A percentile compares a stretch with the other conserved stretches of the same genome.
Evolutionary conservation across 805 yeast species (phyloP).

Genomic region (Candida maesae): DNA sequence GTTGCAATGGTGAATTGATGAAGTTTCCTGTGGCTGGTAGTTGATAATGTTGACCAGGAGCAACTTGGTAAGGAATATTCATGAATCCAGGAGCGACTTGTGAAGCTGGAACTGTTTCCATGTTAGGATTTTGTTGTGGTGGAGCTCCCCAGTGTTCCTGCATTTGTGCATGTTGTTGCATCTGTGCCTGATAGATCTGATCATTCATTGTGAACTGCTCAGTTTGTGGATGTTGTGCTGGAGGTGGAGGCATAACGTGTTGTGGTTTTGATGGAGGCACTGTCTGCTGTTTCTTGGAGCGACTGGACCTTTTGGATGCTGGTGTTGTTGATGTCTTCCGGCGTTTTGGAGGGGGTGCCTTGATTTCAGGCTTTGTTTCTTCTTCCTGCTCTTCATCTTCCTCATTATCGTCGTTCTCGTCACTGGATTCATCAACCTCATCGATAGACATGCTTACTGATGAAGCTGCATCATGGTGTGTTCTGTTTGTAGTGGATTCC

Average conservation of each 20-base stretch:
- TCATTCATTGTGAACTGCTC: background rate
- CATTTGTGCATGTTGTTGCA: background rate
- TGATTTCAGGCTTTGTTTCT: background rate
- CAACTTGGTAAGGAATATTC: slow-evolving; percentile 2
- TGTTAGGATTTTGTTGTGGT: slow-evolving; percentile 3
- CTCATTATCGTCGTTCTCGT: slow-evolving; percentile 19
- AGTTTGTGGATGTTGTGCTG: background rate
- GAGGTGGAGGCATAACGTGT: no score
- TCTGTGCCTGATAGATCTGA: background rate
- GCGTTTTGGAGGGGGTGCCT: slow-evolving; percentile 8
- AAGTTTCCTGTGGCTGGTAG: slow-evolving; percentile 7
- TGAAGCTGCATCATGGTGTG: slow-evolving; percentile 16
- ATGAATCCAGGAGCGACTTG: slow-evolving; percentile 5
- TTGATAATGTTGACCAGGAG: slow-evolving; percentile 7
- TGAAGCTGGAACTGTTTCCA: slow-evolving; percentile 8
- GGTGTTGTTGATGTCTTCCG: slow-evolving; percentile 3
- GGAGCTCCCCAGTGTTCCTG: slow-evolving; percentile 7
- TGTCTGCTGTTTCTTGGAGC: background rate
- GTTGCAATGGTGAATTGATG: slow-evolving; percentile 5
- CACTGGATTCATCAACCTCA: slow-evolving; percentile 12
- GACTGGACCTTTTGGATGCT: background rate
- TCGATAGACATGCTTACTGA: slow-evolving; percentile 17
- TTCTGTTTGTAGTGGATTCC: background rate
- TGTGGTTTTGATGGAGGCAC: no score
- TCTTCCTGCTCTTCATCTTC: slow-evolving; percentile 17